Evolutionary conservation across 371 early-diverging fungal genomes (phyloP), one percentile per base, ranked within the genome.

Genomic region (Actinomortierella wolfii): DNA sequence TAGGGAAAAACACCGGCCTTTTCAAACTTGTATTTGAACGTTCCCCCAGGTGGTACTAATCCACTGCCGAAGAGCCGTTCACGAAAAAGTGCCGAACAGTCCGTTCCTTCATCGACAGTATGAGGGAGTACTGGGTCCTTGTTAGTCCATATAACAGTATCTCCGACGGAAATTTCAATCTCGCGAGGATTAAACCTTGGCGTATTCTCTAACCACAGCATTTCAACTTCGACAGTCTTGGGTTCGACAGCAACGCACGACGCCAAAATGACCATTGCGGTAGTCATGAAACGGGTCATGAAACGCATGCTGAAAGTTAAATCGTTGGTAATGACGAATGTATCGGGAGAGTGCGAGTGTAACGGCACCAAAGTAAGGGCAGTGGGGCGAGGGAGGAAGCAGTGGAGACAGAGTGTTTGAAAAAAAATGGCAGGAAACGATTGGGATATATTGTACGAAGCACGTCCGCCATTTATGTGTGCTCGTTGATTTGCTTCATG

Each of bases 111-210:
- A 53, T 53, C 53, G 53, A 53, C 42, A 42, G 53, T 53, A 23
- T 53, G 53, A 21, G 53, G 41, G 24, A 53, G 1, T 23, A 18
- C 11, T 6, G 11, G 5, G 23, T 41, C 41, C 53, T 41, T 53
- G 42, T 53, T 53, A 15, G 53, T 53, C 53, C 53, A 53, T 53
- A 15, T 41, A 53, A 53, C 53, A 41, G 53, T 20, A 24, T 53
- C 53, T 18, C 53, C 53, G 24, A 53, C 53, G 24, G 34, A 40
- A 53, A 53, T 53, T n/a, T 41, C 53, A 53, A 53, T 41, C 2
- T 6, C 41, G 53, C 11, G 5, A 53, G 53, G 53, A 0, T 41
- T 18, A 23, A 53, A 53, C 11, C 53, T 53, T n/a, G 53, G 53
- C 39, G 42, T 18, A 41, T 11, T 2, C 2, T 1, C 1, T n/a